phyloP scores from a whole-genome alignment of 2,329 filamentous ascomycete species.

The Apiospora kogelbergensis region DNA sequence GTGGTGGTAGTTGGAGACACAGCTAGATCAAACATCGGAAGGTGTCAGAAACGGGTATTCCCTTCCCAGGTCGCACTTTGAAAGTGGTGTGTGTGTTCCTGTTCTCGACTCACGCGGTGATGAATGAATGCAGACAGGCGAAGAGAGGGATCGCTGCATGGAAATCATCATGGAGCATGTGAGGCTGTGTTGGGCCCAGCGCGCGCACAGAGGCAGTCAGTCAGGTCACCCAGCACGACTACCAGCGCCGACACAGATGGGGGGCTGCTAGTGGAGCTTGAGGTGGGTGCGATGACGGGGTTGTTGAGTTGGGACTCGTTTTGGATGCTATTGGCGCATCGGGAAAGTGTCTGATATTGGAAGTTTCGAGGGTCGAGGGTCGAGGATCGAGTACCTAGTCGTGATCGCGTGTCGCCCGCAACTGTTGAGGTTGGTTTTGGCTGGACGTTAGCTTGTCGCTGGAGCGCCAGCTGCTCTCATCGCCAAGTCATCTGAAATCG shows the following conservation, averaged over 20 bases:
- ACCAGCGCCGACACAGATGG: constrained; percentile 25
- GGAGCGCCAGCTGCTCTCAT: constrained; percentile 3
- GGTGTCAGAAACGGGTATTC: constrained; percentile 22
- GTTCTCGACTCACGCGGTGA: constrained; percentile 57
- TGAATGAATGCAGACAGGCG: constrained; percentile 58
- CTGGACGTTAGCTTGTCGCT: constrained; percentile 7
- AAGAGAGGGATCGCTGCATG: constrained; percentile 63
- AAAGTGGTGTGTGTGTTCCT: neutral
- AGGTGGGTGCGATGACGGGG: constrained; percentile 15
- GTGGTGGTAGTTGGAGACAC: constrained; percentile 50
- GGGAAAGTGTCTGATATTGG: constrained; percentile 2
- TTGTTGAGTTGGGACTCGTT: neutral
- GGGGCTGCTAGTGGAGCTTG: constrained; percentile 26
- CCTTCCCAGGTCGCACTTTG: constrained; percentile 14
- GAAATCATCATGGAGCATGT: constrained; percentile 58
- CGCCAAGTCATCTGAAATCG: constrained; percentile 1
- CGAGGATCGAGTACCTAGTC: neutral
- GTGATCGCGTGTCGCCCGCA: neutral
- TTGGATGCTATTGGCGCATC: neutral
- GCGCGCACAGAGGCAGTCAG: constrained; percentile 17
- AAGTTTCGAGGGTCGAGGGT: neutral
- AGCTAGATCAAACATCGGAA: constrained; percentile 36
- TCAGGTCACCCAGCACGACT: constrained; percentile 37
- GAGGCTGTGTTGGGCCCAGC: constrained; percentile 19
- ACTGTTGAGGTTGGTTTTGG: neutral